These are phyloP conservation scores for Albugo candida DNA, from an alignment of 352 stramenopile genomes.

Conservation along the genomic window DNA sequence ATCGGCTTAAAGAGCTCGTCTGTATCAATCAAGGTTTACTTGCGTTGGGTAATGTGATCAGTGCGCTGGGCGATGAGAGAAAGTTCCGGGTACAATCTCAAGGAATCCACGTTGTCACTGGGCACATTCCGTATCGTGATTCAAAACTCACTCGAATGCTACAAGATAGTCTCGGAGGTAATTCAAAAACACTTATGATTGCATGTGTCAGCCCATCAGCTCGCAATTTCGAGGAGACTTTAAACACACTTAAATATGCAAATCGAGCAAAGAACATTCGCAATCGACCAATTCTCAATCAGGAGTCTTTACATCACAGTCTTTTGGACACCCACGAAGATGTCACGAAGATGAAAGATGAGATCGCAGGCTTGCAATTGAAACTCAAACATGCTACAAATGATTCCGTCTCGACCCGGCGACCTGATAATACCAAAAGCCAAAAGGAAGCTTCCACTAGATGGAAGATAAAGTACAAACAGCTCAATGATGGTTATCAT, in stretches of 20 bases:
- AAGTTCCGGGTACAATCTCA: conserved; percentile 36
- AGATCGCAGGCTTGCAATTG: conserved; percentile 52
- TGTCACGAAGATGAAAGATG: conserved; percentile 53
- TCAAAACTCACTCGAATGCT: conserved; percentile 81
- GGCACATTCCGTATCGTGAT: conserved; percentile 80
- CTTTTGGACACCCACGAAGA: conserved; percentile 31
- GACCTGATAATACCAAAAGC: conserved; percentile 10
- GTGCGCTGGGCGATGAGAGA: conserved; percentile 80
- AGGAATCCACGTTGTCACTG: conserved; percentile 2
- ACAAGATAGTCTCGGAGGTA: conserved; percentile 74
- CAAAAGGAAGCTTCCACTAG: too few species aligned
- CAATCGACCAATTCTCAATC: conserved; percentile 96
- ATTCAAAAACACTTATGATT: conserved; percentile 84
- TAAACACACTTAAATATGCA: conserved; percentile 96
- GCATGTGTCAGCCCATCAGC: conserved; percentile 59
- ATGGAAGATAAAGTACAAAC: conserved; percentile 17
- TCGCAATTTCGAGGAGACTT: conserved; percentile 86
- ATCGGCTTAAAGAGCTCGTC: conserved; percentile 84
- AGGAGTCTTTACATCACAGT: conserved; percentile 25
- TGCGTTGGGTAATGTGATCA: conserved; percentile 91
- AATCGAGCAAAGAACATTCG: conserved; percentile 99
- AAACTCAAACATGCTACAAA: conserved; percentile 16
- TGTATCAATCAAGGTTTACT: conserved; percentile 92
- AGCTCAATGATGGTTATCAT: conserved; percentile 14
- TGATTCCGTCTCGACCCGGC: conserved; percentile 2